Conservation (phyloP, 495 filamentous ascomycete genomes). For the Rhypophila decipiens region DNA sequence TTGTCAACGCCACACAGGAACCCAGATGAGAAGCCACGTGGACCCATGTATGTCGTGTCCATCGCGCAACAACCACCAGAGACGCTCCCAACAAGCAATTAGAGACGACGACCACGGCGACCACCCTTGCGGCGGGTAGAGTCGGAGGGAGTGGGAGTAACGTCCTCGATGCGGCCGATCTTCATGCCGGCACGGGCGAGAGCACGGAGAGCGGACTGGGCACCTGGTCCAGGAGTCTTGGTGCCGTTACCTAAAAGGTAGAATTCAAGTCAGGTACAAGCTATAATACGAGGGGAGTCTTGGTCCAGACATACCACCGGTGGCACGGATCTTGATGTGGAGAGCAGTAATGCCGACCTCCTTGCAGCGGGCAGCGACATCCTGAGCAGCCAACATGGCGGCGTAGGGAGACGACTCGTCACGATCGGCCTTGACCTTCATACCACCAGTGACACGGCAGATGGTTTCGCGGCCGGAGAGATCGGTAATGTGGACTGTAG, state of each 20-base stretch:
- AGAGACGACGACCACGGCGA: conserved; percentile 99
- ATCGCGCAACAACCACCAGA: conserved; percentile 24
- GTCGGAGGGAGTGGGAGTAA: conserved; percentile 97
- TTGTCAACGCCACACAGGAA: conserved; percentile 54
- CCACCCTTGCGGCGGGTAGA: conserved; percentile 98
- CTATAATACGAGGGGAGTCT: not conserved
- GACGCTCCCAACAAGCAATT: conserved; percentile 37
- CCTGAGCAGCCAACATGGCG: conserved; percentile 98
- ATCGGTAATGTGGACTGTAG: not conserved
- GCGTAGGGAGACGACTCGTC: conserved; percentile 99
- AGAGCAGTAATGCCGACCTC: conserved; percentile 97
- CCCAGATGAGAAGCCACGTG: conserved; percentile 38
- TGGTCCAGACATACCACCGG: conserved; percentile 62
- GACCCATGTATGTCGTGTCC: conserved; percentile 36
- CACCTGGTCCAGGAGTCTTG: conserved; percentile 98
- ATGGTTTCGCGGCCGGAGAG: conserved; percentile 83
- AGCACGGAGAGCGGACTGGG: conserved; percentile 97
- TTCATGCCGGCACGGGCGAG: conserved; percentile 98
- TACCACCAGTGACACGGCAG: conserved; percentile 96
- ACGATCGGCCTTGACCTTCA: conserved; percentile 99
- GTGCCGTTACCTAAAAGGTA: conserved; percentile 95
- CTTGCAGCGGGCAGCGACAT: conserved; percentile 95
- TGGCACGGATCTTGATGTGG: conserved; percentile 99
- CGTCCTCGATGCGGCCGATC: conserved; percentile 99
- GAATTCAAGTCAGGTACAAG: conserved; percentile 1